Evolutionary conservation across 306 rosid genomes (phyloP).

Genomic region (Biancaea sappan): DNA sequence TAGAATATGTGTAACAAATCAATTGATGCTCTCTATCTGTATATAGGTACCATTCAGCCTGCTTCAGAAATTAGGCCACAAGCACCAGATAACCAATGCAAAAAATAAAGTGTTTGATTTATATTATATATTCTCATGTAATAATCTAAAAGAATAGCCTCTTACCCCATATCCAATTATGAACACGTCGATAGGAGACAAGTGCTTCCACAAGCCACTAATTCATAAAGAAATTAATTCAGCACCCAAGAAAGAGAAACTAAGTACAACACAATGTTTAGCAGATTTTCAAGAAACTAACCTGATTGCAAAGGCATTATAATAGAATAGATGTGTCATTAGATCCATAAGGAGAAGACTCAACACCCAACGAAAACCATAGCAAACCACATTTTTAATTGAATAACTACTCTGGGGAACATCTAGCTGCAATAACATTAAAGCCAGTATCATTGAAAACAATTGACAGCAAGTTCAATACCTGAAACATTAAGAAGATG

Average conservation of each 20-base stretch:
- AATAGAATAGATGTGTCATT: slow-evolving; percentile 78
- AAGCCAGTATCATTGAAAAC: slow-evolving; percentile 28
- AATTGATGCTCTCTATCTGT: not conserved
- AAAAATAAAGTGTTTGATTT: not conserved
- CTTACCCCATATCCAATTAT: slow-evolving; percentile 97
- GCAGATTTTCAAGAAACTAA: slow-evolving; percentile 40
- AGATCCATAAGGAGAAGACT: slow-evolving; percentile 78
- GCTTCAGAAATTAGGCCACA: not conserved
- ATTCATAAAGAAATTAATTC: slow-evolving; percentile 35
- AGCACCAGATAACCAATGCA: not conserved
- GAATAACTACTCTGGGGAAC: slow-evolving; percentile 64
- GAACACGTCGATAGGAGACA: slow-evolving; percentile 81
- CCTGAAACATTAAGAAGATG: slow-evolving; percentile 1
- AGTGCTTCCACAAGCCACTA: slow-evolving; percentile 78
- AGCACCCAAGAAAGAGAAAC: slow-evolving; percentile 30
- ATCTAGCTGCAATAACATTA: slow-evolving; percentile 65
- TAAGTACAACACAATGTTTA: slow-evolving; percentile 10
- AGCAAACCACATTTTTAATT: slow-evolving; percentile 48
- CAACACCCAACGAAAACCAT: slow-evolving; percentile 80
- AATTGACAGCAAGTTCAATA: not conserved
- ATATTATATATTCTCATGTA: not conserved
- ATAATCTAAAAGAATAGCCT: slow-evolving; percentile 10
- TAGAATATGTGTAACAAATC: not conserved
- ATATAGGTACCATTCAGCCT: not conserved
- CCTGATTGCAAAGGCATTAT: slow-evolving; percentile 93